Percentiles rank a stretch among this genome's conserved stretches.
These are phyloP conservation scores for Biscutella auriculata DNA, from an alignment of 441 rosid genomes.

Conservation along the genomic window DNA sequence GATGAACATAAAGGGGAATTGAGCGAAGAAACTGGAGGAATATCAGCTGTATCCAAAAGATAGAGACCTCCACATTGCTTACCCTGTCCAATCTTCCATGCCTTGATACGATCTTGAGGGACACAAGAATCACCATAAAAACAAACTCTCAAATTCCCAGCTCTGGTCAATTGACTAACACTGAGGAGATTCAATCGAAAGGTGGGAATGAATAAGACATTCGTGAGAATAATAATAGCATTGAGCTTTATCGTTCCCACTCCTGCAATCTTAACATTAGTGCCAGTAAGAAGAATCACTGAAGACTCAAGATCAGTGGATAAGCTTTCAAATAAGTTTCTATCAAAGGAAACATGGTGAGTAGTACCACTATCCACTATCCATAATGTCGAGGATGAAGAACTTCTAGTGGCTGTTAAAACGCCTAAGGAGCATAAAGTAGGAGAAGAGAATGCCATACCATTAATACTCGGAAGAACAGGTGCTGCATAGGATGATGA, in stretches of 20 bases:
- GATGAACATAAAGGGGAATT: too few species aligned
- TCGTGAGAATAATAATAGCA: accelerated
- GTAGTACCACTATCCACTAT: neutral
- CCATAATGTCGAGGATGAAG: too few species aligned
- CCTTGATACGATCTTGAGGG: neutral
- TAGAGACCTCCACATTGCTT: neutral
- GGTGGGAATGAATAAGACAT: neutral
- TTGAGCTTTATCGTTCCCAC: neutral
- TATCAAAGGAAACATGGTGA: neutral
- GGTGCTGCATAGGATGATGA: accelerated
- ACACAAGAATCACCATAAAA: neutral
- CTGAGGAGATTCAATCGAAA: neutral
- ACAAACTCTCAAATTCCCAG: neutral
- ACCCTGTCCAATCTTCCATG: neutral
- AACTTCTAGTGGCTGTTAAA: too few species aligned
- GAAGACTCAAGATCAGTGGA: neutral
- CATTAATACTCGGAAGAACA: neutral
- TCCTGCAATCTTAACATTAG: neutral
- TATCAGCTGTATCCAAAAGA: neutral
- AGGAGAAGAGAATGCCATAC: neutral
- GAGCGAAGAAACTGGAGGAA: too few species aligned
- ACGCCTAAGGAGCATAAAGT: neutral
- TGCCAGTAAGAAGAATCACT: neutral
- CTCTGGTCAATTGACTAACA: neutral
- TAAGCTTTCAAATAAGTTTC: neutral